Base-by-base conservation (phyloP, 164 flowering plant species). In the Taxillus chinensis region DNA sequence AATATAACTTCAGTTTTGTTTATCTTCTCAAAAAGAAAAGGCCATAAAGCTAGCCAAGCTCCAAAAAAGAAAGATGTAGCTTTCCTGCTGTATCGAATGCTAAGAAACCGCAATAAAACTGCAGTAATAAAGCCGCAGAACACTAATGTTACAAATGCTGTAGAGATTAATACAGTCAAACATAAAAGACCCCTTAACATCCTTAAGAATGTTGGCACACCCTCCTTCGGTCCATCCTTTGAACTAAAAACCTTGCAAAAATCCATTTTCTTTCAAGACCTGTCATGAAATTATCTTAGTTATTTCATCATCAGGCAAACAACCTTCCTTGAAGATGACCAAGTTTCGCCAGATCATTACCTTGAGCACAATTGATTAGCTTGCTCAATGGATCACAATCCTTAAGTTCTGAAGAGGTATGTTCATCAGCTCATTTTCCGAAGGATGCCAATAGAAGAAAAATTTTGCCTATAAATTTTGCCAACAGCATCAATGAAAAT, bases 11-110 rank as follows among this genome's bases (percentile, higher is more conserved):
- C 41, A 41, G 61, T 58, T 3, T 14, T 58, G 61, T 58, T 58
- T 58, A 58, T 58, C 27, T 42, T 58, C 16, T 58, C 61, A 42
- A 58, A 58, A 12, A 58, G 45, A 42, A 14, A 58, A 13, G 61
- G 61, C 61, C 61, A 58, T 37, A 58, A 42, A 14, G 61, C 61
- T n/a, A 58, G 15, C 61, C 61, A 58, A 41, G 46, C 39, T 12
- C 61, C 61, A 41, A 58, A 41, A 14, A 39, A 40, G 46, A 40
- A 58, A 37, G 61, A 58, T 14, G 46, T 58, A 5, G 61, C 61
- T 15, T 42, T 58, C 45, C 61, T 58, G 46, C 61, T 58, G 27
- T 58, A 42, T 8, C 41, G 61, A 5, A 58, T 42, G 61, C 61
- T 58, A 42, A 58, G 14, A 58, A 58, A 27, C 3, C 61, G 61